These are phyloP conservation scores for Suillus bovinus DNA, from an alignment of 768 basidiomycete species.

Conservation along the genomic window DNA sequence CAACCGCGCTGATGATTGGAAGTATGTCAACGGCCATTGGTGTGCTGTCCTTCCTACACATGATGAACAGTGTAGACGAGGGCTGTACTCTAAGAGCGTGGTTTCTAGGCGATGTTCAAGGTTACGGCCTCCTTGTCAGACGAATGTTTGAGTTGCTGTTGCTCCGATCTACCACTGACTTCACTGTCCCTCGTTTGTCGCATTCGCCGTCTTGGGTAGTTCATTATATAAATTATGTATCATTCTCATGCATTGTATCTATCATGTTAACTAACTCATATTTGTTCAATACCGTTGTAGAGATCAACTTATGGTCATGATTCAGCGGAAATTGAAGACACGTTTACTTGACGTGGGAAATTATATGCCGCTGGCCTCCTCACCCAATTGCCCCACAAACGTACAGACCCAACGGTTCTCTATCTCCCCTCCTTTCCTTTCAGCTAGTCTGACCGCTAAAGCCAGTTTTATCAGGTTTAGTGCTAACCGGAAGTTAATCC, in stretches of 20 bases:
- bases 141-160: slow-evolving; percentile 1
- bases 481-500: background rate
- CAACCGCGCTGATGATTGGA: slow-evolving; percentile 43
- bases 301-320: too few species aligned
- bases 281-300: background rate
- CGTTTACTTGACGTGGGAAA: slow-evolving; percentile 3
- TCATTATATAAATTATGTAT: background rate
- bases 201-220: background rate
- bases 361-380: background rate
- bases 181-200: background rate
- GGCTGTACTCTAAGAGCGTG: slow-evolving; percentile 42
- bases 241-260: slow-evolving; percentile 4
- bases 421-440: background rate
- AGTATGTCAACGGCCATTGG: slow-evolving; percentile 56
- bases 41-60: slow-evolving; percentile 46
- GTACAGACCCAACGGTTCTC: background rate
- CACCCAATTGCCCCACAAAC: background rate
- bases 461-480: background rate
- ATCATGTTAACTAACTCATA: slow-evolving; percentile 3
- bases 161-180: background rate
- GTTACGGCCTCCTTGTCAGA: slow-evolving; percentile 6
- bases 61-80: slow-evolving; percentile 45
- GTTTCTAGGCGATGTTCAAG: slow-evolving; percentile 7
- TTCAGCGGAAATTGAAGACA: slow-evolving; percentile 2
- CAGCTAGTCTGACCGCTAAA: background rate